Evolutionary conservation across 352 stramenopile genomes (phyloP).

Genomic region (Pythium monospermum): DNA sequence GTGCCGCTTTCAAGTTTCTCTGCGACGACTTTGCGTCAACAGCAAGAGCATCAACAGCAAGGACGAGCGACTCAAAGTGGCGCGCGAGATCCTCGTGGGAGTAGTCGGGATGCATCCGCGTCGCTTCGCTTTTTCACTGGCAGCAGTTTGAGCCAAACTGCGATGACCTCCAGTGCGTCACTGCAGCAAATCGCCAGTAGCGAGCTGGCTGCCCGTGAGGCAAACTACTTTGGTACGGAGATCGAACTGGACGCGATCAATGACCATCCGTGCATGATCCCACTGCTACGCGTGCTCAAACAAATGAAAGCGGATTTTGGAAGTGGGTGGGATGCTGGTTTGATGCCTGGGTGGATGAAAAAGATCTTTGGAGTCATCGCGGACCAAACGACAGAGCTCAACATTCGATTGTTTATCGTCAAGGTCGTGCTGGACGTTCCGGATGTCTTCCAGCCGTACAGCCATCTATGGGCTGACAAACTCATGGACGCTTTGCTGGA

Average conservation of each 20-base stretch:
- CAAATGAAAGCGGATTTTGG: slow-evolving; percentile 76
- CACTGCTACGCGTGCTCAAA: slow-evolving; percentile 61
- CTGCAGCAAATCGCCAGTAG: slow-evolving; percentile 16
- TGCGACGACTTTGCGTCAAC: slow-evolving; percentile 26
- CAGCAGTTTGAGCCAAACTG: slow-evolving; percentile 68
- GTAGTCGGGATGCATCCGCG: slow-evolving; percentile 13
- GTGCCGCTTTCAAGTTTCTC: slow-evolving; percentile 56
- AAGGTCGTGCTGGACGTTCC: slow-evolving; percentile 71
- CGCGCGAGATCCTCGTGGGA: slow-evolving; percentile 18
- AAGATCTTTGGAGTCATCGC: slow-evolving; percentile 55
- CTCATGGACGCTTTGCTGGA: slow-evolving; percentile 57
- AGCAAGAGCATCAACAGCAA: slow-evolving; percentile 27
- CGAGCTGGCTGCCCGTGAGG: slow-evolving; percentile 18
- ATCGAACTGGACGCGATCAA: slow-evolving; percentile 79
- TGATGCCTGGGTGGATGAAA: slow-evolving; percentile 79
- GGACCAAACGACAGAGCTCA: slow-evolving; percentile 34
- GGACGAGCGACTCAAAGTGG: neutral
- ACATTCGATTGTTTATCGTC: slow-evolving; percentile 63
- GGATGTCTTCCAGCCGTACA: slow-evolving; percentile 47
- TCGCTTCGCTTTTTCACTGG: slow-evolving; percentile 63
- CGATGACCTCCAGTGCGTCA: slow-evolving; percentile 8
- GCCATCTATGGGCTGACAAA: slow-evolving; percentile 39
- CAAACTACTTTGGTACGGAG: slow-evolving; percentile 29
- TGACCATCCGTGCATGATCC: slow-evolving; percentile 70
- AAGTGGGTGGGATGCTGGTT: slow-evolving; percentile 33